Evolutionary conservation across 495 filamentous ascomycete species (phyloP), one percentile per base, ranked within the genome.

Genomic region (Glutinoglossum americanum): DNA sequence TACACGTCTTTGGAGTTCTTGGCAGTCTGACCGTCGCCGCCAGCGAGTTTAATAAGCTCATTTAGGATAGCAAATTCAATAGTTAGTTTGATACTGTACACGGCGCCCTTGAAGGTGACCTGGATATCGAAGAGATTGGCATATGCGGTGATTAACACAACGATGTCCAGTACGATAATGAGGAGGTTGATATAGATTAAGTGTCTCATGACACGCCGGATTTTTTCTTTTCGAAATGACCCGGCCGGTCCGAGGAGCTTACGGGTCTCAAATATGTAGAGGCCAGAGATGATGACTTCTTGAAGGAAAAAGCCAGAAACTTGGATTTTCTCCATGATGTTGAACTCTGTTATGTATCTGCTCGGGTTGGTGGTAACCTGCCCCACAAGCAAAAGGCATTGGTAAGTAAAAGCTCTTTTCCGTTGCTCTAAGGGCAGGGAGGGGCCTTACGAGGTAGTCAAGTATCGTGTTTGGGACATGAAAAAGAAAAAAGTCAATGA

Each of bases 51-150:
- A 25, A 63, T 54, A 39, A 78, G 62, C 27, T 70, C 71, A 17
- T 75, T 75, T 0, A 79, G 65, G 26, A 77, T 72, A 17, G 71
- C 70, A 56, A 76, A 77, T 64, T 79, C 76, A 15, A 79, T 64
- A 51, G 74, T 76, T 32, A 77, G 64, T 62, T 79, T 79, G 63
- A 79, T 67, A 32, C 74, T 73, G 60, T 79, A 79, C 0, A 70
- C 70, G 27, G 72, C 69, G 0, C 73, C 70, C 51, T 79, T 76
- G 56, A 76, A 70, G 59, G 71, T 68, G 21, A 73, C 71, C 61
- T 79, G 72, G 4, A 76, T 61, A 0, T 70, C 66, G 54, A 74
- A 77, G 45, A 69, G 70, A 17, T 68, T 70, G 13, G 68, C 66
- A 58, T 73, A 79, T 55, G 76, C 69, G 15, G 74, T 68, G 32